Evolutionary conservation across 441 rosid species (phyloP).

Genomic region (Rhodomyrtus psidioides): DNA sequence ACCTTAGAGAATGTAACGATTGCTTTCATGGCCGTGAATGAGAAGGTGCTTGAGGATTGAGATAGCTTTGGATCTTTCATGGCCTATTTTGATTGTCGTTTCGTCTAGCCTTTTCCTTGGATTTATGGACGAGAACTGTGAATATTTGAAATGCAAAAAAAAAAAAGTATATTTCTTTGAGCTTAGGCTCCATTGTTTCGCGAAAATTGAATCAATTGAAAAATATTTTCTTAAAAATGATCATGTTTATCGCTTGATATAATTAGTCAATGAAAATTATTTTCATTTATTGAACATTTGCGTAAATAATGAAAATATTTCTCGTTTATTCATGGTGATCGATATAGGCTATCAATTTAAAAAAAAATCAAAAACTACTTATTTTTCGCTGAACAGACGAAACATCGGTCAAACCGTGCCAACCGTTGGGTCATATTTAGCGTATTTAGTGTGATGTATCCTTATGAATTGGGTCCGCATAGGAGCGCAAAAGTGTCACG

Average conservation of each 20-base stretch:
- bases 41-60: neutral
- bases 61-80: neutral
- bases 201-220: neutral
- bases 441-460: neutral
- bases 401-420: neutral
- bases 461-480: neutral
- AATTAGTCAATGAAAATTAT: no score
- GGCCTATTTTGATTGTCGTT: neutral
- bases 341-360: no score
- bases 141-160: neutral
- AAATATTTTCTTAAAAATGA: neutral
- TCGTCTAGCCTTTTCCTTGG: neutral
- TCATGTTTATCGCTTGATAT: no score
- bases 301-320: no score
- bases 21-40: neutral
- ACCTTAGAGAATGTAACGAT: neutral
- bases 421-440: neutral
- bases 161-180: neutral
- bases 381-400: no score
- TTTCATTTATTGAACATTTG: no score
- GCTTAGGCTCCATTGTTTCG: neutral
- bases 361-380: no score
- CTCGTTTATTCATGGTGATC: no score
- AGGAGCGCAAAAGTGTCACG: neutral
- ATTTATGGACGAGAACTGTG: neutral